A percentile compares a stretch with the other conserved stretches of the same genome.
Conservation (phyloP, 2,329 filamentous ascomycete species). For the Aspergillus pseudoviridinutans region DNA sequence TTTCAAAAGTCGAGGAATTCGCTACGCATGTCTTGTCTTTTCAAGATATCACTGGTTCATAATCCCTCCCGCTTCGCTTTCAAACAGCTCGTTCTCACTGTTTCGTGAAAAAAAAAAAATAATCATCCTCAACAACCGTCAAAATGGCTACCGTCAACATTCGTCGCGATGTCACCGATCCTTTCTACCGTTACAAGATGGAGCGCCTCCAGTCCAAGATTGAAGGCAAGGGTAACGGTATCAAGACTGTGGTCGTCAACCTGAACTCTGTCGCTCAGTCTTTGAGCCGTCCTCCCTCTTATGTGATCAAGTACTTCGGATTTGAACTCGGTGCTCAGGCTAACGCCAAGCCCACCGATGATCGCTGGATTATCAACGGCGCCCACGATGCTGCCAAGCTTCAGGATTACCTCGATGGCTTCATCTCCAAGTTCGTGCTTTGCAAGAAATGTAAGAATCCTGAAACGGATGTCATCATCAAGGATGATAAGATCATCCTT, state of each 20-base stretch:
- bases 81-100: conserved; percentile 21
- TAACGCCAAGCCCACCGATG: conserved; percentile 93
- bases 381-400: conserved; percentile 93
- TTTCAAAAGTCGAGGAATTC: conserved; percentile 18
- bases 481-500: conserved; percentile 84
- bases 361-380: conserved; percentile 99
- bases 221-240: conserved; percentile 98
- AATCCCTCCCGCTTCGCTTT: conserved; percentile 32
- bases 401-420: conserved; percentile 96
- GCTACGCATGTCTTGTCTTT: conserved; percentile 59
- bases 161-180: conserved; percentile 94
- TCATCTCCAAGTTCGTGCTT: conserved; percentile 97
- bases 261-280: conserved; percentile 88
- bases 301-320: conserved; percentile 99
- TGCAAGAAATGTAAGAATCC: conserved; percentile 99
- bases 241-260: conserved; percentile 98
- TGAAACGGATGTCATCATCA: conserved; percentile 93
- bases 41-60: conserved; percentile 44
- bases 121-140: conserved; percentile 43
- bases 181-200: conserved; percentile 99
- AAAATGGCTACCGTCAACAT: conserved; percentile 98
- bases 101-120: conserved; percentile 31
- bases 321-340: conserved; percentile 98
- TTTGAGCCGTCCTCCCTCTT: conserved; percentile 84
- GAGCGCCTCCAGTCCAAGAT: conserved; percentile 98